phyloP scores from a whole-genome alignment of 2,329 filamentous ascomycete species.

The Alternaria sp. region DNA sequence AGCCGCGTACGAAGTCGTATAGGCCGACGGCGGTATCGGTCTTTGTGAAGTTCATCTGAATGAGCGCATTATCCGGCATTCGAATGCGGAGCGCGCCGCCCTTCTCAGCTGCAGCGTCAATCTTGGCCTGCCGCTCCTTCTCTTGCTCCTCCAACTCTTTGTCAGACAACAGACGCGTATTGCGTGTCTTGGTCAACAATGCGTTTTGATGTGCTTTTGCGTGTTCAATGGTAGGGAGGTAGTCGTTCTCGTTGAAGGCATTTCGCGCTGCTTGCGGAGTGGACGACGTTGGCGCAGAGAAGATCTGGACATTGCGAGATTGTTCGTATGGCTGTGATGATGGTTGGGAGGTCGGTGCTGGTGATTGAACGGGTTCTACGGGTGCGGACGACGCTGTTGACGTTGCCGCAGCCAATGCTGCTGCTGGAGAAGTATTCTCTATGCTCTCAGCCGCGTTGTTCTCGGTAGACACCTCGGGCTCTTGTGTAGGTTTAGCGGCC shows the following conservation, averaged over 20 bases:
- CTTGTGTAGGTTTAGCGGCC: slow-evolving; percentile 12
- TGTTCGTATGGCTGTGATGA: slow-evolving; percentile 21
- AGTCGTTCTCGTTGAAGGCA: slow-evolving; percentile 74
- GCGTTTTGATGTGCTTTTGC: slow-evolving; percentile 76
- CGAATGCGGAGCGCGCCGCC: slow-evolving; percentile 79
- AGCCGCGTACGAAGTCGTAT: slow-evolving; percentile 74
- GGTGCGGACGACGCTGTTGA: slow-evolving; percentile 25
- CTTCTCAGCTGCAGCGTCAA: slow-evolving; percentile 65
- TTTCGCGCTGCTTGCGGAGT: slow-evolving; percentile 77
- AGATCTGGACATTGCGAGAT: slow-evolving; percentile 69
- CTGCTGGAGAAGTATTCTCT: slow-evolving; percentile 26
- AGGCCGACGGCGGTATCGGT: slow-evolving; percentile 73
- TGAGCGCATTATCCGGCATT: slow-evolving; percentile 84
- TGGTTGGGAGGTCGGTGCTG: neutral
- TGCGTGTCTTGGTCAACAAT: slow-evolving; percentile 67
- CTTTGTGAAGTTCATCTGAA: slow-evolving; percentile 73
- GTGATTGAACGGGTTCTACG: slow-evolving; percentile 9
- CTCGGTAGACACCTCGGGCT: slow-evolving; percentile 21
- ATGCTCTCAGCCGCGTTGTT: slow-evolving; percentile 20
- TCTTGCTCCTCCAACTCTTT: slow-evolving; percentile 77
- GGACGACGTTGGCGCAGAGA: slow-evolving; percentile 74
- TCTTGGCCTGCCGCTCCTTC: slow-evolving; percentile 67
- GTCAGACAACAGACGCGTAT: slow-evolving; percentile 81
- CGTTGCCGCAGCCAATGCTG: slow-evolving; percentile 29
- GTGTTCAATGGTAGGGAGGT: slow-evolving; percentile 75